A percentile compares a stretch with the other conserved stretches of the same genome.
phyloP scores from a whole-genome alignment of 345 rosid genomes.

The Pistacia integerrima region DNA sequence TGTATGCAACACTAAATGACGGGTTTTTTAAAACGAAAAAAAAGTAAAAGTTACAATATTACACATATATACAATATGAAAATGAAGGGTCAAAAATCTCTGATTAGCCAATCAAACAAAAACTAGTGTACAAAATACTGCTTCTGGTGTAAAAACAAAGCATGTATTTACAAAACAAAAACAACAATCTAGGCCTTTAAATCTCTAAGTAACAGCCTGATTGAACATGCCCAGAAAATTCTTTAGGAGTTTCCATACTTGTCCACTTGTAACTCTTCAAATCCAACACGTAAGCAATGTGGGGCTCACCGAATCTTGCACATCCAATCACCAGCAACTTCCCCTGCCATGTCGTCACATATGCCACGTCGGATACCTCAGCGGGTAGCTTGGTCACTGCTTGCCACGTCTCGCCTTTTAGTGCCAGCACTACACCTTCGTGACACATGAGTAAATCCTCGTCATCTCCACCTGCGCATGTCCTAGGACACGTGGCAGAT shows the following conservation, averaged over 20 bases:
- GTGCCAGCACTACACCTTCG: conserved; percentile 38
- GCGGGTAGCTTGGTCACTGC: conserved; percentile 47
- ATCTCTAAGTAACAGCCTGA: conserved; percentile 65
- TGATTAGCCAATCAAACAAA: too few species aligned
- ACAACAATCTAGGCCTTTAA: conserved; percentile 11
- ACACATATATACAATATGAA: too few species aligned
- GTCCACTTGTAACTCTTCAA: conserved; percentile 45
- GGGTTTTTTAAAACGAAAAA: too few species aligned
- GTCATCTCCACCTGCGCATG: conserved; percentile 31
- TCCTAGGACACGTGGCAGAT: conserved; percentile 34
- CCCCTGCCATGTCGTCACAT: conserved; percentile 42
- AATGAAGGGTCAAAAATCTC: too few species aligned
- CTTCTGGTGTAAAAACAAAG: too few species aligned
- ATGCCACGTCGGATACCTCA: conserved; percentile 41
- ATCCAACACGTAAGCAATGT: conserved; percentile 36
- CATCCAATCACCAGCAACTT: conserved; percentile 67
- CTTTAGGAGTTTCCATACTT: conserved; percentile 32
- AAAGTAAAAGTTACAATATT: too few species aligned
- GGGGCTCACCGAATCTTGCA: conserved; percentile 32
- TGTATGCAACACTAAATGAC: too few species aligned
- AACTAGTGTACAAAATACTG: too few species aligned
- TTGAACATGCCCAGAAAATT: conserved; percentile 59
- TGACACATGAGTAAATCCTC: conserved; percentile 43
- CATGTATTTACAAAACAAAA: neutral
- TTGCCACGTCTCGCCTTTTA: conserved; percentile 42